These are phyloP conservation scores for Penicillium crystallinum DNA, from an alignment of 495 filamentous ascomycete genomes.

Conservation along the genomic window DNA sequence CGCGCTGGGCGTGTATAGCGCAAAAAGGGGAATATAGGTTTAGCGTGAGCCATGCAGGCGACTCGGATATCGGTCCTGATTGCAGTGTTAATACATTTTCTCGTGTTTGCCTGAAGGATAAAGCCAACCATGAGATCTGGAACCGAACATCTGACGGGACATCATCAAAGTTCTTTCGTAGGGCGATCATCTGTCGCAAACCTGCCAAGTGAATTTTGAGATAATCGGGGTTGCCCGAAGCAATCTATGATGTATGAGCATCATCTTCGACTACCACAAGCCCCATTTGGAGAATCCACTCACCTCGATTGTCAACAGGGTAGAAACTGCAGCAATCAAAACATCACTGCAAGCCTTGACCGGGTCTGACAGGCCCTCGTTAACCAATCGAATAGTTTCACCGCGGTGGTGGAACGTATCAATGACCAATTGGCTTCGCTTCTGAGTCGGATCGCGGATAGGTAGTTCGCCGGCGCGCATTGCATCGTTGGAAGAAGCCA, in stretches of 20 bases:
- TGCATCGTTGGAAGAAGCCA: conserved; percentile 39
- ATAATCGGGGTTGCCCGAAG: conserved; percentile 42
- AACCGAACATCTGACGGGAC: conserved; percentile 39
- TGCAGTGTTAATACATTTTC: conserved; percentile 4
- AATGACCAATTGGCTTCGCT: conserved; percentile 33
- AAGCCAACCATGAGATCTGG: conserved; percentile 42
- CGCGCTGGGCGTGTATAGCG: conserved; percentile 34
- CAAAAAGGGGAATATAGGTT: conserved; percentile 44
- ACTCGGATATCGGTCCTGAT: conserved; percentile 45
- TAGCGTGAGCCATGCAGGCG: conserved; percentile 41
- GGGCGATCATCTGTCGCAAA: conserved; percentile 41
- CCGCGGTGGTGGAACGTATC: conserved; percentile 43
- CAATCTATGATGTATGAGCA: conserved; percentile 31
- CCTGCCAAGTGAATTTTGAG: conserved; percentile 46
- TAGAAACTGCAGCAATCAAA: conserved; percentile 42
- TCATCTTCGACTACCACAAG: background rate
- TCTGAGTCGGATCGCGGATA: conserved; percentile 32
- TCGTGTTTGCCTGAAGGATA: background rate
- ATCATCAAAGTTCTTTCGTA: conserved; percentile 40
- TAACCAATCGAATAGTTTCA: conserved; percentile 44
- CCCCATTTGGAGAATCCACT: background rate
- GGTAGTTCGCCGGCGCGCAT: conserved; percentile 36
- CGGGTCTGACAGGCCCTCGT: conserved; percentile 40
- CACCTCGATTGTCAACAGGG: conserved; percentile 44
- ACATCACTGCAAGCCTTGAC: conserved; percentile 42